phyloP scores from a whole-genome alignment of 192 early-diverging fungal species.

The Rhizophagus sp. region DNA sequence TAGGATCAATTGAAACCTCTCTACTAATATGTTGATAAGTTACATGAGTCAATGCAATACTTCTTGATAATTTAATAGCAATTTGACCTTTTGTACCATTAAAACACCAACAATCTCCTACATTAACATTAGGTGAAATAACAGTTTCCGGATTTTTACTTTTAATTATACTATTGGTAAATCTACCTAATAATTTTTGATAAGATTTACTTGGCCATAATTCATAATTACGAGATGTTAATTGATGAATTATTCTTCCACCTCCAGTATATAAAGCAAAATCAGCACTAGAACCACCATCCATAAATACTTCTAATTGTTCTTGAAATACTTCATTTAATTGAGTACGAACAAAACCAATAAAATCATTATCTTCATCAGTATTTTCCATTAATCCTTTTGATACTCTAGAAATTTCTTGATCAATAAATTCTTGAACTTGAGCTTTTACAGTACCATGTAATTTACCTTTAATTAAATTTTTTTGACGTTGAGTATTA shows the following conservation, averaged over 20 bases:
- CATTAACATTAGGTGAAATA: constrained; percentile 10
- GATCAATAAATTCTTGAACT: constrained; percentile 12
- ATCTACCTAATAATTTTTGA: constrained; percentile 5
- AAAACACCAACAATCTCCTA: constrained; percentile 26
- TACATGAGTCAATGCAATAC: neutral
- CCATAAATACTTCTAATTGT: constrained; percentile 3
- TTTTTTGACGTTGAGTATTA: neutral
- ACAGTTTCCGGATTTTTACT: neutral
- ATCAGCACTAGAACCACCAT: neutral
- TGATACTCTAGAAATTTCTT: neutral
- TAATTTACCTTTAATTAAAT: neutral
- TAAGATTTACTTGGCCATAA: constrained; percentile 1
- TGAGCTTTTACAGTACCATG: constrained; percentile 9
- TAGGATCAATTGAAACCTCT: constrained; percentile 18
- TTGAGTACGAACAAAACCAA: constrained; percentile 13
- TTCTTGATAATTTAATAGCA: constrained; percentile 12
- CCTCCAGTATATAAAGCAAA: constrained; percentile 15
- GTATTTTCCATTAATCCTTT: neutral
- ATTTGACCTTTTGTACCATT: constrained; percentile 21
- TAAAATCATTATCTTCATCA: constrained; percentile 1
- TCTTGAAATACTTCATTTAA: constrained; percentile 18
- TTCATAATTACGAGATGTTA: constrained; percentile 20
- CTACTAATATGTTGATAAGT: constrained; percentile 1
- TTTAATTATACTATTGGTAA: neutral
- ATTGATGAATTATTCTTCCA: constrained; percentile 9